Evolutionary conservation across 768 basidiomycete species (phyloP).

Genomic region (Suillus hirtellus): DNA sequence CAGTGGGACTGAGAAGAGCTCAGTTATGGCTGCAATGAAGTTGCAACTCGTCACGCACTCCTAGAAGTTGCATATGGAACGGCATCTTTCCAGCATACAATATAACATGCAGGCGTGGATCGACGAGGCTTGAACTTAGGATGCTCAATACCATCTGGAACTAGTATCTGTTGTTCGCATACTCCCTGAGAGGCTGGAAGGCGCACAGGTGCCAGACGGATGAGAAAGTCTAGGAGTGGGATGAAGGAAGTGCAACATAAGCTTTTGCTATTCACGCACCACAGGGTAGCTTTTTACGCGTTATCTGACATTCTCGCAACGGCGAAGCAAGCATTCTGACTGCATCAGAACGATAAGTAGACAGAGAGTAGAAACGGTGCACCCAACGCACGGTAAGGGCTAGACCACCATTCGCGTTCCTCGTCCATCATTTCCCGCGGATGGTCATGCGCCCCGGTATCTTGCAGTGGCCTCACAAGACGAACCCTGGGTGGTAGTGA

Average conservation of each 20-base stretch:
- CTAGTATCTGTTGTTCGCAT: constrained; percentile 31
- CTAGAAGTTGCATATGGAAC: constrained; percentile 34
- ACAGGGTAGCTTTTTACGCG: constrained; percentile 52
- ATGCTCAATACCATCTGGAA: constrained; percentile 70
- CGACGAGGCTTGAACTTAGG: constrained; percentile 53
- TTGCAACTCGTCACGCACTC: constrained; percentile 36
- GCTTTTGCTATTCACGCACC: constrained; percentile 39
- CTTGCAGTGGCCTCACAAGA: constrained; percentile 28
- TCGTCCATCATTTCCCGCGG: constrained; percentile 60
- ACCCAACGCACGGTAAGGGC: constrained; percentile 63
- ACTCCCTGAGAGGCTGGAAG: constrained; percentile 34
- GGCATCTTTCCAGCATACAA: constrained; percentile 60
- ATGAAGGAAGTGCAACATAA: constrained; percentile 9
- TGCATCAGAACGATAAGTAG: constrained; percentile 26
- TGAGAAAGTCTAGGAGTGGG: constrained; percentile 54
- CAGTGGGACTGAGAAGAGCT: constrained; percentile 18
- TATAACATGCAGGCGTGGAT: constrained; percentile 49
- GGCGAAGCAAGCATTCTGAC: constrained; percentile 75
- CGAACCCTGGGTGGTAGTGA: constrained; percentile 49
- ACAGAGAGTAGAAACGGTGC: constrained; percentile 1
- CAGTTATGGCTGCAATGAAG: constrained; percentile 10
- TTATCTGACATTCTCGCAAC: constrained; percentile 54
- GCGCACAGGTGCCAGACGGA: constrained; percentile 57
- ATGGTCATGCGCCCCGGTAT: constrained; percentile 30
- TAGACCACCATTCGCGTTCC: constrained; percentile 70